These are phyloP conservation scores for Penicillium sp. DNA, from an alignment of 2,329 filamentous ascomycete species.

Conservation along the genomic window DNA sequence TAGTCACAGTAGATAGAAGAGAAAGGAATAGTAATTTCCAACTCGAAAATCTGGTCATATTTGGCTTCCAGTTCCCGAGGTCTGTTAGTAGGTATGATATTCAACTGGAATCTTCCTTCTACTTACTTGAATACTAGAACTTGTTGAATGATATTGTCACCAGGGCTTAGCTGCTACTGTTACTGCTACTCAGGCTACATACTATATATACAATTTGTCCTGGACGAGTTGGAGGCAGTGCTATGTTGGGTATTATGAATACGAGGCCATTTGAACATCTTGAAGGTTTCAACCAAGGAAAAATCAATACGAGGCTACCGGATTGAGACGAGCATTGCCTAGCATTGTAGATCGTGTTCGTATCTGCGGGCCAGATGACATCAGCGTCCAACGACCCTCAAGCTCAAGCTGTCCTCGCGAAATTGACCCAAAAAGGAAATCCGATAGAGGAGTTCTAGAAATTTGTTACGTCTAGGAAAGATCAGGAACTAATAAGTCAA, in stretches of 20 bases:
- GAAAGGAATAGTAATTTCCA: constrained; percentile 2
- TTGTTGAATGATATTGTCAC: no score
- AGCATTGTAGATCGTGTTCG: constrained; percentile 8
- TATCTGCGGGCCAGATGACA: constrained; percentile 13
- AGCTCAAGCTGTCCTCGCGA: constrained; percentile 6
- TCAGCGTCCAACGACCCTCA: constrained; percentile 6
- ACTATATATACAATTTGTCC: no score
- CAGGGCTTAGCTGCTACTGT: no score
- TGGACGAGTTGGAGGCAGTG: background rate
- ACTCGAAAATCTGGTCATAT: background rate
- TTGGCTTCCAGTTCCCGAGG: no score
- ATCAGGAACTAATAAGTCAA: no score
- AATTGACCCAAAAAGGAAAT: constrained; percentile 9
- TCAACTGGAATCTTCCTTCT: no score
- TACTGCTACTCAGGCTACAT: no score
- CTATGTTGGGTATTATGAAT: background rate
- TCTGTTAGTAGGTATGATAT: no score
- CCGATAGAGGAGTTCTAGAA: background rate
- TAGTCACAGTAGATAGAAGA: constrained; percentile 6
- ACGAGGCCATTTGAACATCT: background rate
- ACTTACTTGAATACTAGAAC: no score
- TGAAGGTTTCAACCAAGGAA: background rate
- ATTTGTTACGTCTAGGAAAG: no score
- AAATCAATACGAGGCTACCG: constrained; percentile 3
- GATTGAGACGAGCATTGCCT: background rate